These are phyloP conservation scores for Blastobotrys niveus DNA, from an alignment of 1,139 yeast genomes.

Conservation along the genomic window DNA sequence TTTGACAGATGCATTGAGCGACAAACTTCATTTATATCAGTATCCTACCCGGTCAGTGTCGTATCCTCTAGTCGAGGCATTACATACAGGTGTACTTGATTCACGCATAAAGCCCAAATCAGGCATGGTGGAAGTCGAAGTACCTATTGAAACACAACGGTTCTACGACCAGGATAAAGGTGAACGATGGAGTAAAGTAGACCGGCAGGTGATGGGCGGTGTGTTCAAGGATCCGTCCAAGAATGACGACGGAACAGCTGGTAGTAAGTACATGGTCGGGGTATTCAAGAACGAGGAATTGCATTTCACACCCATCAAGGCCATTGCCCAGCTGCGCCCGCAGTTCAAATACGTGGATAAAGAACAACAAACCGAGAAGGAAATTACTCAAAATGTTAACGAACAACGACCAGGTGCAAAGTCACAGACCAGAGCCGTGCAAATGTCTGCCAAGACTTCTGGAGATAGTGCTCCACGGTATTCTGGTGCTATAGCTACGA, in stretches of 20 bases:
- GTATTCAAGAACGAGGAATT: constrained; percentile 46
- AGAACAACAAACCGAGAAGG: constrained; percentile 30
- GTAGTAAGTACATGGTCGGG: constrained; percentile 55
- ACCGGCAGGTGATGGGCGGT: constrained; percentile 62
- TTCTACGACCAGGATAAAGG: constrained; percentile 64
- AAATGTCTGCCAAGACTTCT: constrained; percentile 68
- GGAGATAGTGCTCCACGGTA: constrained; percentile 55
- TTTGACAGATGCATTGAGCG: constrained; percentile 33
- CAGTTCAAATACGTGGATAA: constrained; percentile 64
- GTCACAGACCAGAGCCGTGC: constrained; percentile 55
- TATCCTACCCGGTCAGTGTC: constrained; percentile 63
- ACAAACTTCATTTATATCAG: constrained; percentile 49
- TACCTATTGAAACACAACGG: constrained; percentile 57
- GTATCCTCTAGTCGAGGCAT: constrained; percentile 41
- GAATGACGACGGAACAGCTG: constrained; percentile 14
- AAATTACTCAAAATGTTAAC: constrained; percentile 32
- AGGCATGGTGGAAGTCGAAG: constrained; percentile 57
- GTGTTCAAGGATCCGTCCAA: constrained; percentile 23
- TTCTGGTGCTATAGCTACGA: constrained; percentile 74
- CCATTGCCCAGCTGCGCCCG: constrained; percentile 76
- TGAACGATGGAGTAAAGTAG: constrained; percentile 56
- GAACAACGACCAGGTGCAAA: constrained; percentile 44
- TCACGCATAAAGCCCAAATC: constrained; percentile 61
- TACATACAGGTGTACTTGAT: constrained; percentile 40
- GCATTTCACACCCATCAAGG: constrained; percentile 59